These are phyloP conservation scores for Verticillium dahliae DNA, from an alignment of 2,329 filamentous ascomycete genomes.

Conservation along the genomic window DNA sequence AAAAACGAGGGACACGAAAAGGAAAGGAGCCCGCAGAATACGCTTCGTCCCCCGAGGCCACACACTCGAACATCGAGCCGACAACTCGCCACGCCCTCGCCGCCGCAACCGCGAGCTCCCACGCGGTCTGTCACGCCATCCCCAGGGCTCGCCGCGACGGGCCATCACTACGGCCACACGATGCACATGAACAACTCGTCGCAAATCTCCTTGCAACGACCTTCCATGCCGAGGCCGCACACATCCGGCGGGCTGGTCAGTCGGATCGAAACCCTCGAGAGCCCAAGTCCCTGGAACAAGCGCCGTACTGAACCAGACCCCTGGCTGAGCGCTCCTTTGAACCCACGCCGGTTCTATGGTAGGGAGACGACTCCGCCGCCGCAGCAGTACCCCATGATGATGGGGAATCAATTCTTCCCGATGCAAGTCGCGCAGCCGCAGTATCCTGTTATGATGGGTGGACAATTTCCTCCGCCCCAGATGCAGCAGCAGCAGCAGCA, in stretches of 20 bases:
- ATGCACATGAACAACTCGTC: conserved; percentile 32
- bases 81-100: neutral
- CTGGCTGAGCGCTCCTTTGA: neutral
- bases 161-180: neutral
- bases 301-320: neutral
- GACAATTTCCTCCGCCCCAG: neutral
- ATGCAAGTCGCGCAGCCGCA: neutral
- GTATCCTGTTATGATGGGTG: neutral
- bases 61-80: neutral
- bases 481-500: too few species aligned
- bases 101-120: neutral
- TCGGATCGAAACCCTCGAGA: neutral
- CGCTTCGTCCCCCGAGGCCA: neutral
- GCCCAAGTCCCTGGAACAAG: neutral
- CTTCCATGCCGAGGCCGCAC: neutral
- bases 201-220: conserved; percentile 5
- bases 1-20: neutral
- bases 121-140: neutral
- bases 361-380: neutral
- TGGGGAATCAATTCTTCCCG: neutral
- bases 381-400: neutral
- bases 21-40: neutral
- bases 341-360: neutral
- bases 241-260: neutral
- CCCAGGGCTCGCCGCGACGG: neutral